A percentile compares a stretch with the other conserved stretches of the same genome.
These are phyloP conservation scores for Candida maris DNA, from an alignment of 805 yeast genomes.

Conservation along the genomic window DNA sequence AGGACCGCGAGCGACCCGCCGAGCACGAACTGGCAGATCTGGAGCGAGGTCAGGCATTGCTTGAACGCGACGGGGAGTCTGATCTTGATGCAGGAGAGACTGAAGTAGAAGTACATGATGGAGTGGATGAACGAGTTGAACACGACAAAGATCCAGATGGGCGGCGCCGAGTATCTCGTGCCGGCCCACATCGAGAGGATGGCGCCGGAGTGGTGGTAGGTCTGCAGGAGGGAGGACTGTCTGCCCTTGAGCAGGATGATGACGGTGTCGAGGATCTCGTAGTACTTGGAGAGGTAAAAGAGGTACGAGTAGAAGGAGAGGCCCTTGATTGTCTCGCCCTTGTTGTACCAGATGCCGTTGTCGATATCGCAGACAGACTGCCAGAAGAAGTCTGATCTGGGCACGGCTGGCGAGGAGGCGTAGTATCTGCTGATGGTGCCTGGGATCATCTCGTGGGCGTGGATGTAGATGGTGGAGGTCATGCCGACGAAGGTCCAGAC, in stretches of 20 bases:
- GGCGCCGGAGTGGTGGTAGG: slow-evolving; percentile 78
- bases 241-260: slow-evolving; percentile 66
- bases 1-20: slow-evolving; percentile 67
- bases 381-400: slow-evolving; percentile 47
- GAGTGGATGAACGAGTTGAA: slow-evolving; percentile 78
- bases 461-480: slow-evolving; percentile 45
- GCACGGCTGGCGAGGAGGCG: slow-evolving; percentile 7
- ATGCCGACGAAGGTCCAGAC: slow-evolving; percentile 71
- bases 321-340: slow-evolving; percentile 33
- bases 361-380: slow-evolving; percentile 57
- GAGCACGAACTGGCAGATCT: slow-evolving; percentile 62
- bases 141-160: slow-evolving; percentile 77
- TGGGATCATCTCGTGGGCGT: slow-evolving; percentile 33
- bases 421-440: slow-evolving; percentile 24
- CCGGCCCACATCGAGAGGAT: slow-evolving; percentile 84
- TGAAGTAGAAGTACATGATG: slow-evolving; percentile 68
- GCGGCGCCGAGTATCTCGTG: slow-evolving; percentile 63
- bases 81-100: slow-evolving; percentile 55
- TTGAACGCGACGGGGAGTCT: slow-evolving; percentile 55
- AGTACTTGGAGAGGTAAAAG: slow-evolving; percentile 67
- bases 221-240: slow-evolving; percentile 62
- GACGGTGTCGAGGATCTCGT: slow-evolving; percentile 66
- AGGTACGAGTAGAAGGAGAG: slow-evolving; percentile 58
- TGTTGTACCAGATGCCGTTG: slow-evolving; percentile 51
- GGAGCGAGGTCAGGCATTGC: slow-evolving; percentile 59